Percentiles rank a stretch among this genome's conserved stretches.
These are phyloP conservation scores for Gynochthodes officinalis DNA, from an alignment of 257 asterid genomes.

Conservation along the genomic window DNA sequence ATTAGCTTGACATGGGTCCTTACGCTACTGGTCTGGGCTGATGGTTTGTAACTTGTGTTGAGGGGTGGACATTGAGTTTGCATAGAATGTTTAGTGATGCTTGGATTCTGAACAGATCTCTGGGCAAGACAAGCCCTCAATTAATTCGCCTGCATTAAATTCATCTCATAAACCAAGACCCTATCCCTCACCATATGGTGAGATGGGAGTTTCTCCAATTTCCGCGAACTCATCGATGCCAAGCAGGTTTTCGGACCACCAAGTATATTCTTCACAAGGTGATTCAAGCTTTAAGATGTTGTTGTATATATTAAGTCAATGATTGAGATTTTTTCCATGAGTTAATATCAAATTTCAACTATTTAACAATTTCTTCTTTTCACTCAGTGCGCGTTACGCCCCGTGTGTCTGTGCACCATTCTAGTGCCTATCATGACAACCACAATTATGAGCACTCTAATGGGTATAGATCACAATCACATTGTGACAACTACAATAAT, in stretches of 20 bases:
- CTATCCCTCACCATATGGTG: constrained; percentile 36
- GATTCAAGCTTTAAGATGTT: constrained; percentile 22
- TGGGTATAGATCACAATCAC: constrained; percentile 65
- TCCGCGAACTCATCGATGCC: constrained; percentile 41
- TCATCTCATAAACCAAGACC: constrained; percentile 59
- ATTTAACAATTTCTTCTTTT: constrained; percentile 35
- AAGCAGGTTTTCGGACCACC: constrained; percentile 52
- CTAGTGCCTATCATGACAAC: constrained; percentile 58
- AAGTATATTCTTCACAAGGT: constrained; percentile 51
- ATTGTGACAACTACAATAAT: constrained; percentile 53
- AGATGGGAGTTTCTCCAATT: constrained; percentile 41
- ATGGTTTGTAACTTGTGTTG: constrained; percentile 28
- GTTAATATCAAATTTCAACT: constrained; percentile 6
- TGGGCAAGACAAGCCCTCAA: constrained; percentile 69
- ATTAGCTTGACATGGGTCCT: constrained; percentile 3
- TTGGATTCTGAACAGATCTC: constrained; percentile 58
- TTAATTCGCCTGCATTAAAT: constrained; percentile 31
- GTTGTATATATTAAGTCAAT: background rate
- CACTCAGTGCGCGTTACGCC: constrained; percentile 53
- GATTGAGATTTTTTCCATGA: background rate
- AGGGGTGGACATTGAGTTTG: constrained; percentile 23
- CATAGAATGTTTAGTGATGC: constrained; percentile 19
- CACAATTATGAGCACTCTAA: constrained; percentile 43
- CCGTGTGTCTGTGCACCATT: constrained; percentile 57
- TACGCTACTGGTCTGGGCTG: constrained; percentile 17